phyloP scores from a whole-genome alignment of 805 yeast species.

The Wickerhamomyces chambardii region DNA sequence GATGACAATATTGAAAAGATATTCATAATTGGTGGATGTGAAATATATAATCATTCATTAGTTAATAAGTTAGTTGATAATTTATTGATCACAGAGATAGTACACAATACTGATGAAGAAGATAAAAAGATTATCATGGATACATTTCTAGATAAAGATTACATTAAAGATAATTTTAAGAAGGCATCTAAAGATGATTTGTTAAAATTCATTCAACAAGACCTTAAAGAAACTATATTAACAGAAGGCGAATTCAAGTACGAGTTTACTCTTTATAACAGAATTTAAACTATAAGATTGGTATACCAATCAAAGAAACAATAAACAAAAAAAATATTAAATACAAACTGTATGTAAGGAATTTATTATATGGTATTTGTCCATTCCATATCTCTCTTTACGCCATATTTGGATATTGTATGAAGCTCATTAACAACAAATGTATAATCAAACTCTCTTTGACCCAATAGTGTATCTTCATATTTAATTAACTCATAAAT shows the following conservation, averaged over 20 bases:
- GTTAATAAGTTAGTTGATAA: conserved; percentile 35
- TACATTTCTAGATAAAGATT: conserved; percentile 44
- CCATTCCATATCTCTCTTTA: too few relatives aligned
- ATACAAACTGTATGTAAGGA: too few relatives aligned
- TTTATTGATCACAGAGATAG: conserved; percentile 64
- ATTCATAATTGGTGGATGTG: conserved; percentile 90
- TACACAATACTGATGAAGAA: conserved; percentile 18
- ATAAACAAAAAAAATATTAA: too few relatives aligned
- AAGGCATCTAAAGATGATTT: conserved; percentile 27
- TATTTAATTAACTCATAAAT: neutral
- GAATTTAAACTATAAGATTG: too few relatives aligned
- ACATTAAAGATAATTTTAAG: conserved; percentile 25
- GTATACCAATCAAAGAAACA: too few relatives aligned
- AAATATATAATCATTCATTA: conserved; percentile 58
- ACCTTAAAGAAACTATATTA: conserved; percentile 18
- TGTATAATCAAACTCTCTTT: conserved; percentile 3
- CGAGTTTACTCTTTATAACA: conserved; percentile 54
- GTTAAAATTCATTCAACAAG: conserved; percentile 24
- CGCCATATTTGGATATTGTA: neutral
- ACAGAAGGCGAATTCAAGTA: conserved; percentile 45
- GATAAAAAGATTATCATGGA: conserved; percentile 47
- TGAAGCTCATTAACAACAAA: conserved; percentile 3
- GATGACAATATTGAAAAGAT: conserved; percentile 39
- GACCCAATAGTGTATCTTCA: conserved; percentile 7
- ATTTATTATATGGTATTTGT: too few relatives aligned